These are phyloP conservation scores for Pulveroboletus frians DNA, from an alignment of 768 basidiomycete species.

Conservation along the genomic window DNA sequence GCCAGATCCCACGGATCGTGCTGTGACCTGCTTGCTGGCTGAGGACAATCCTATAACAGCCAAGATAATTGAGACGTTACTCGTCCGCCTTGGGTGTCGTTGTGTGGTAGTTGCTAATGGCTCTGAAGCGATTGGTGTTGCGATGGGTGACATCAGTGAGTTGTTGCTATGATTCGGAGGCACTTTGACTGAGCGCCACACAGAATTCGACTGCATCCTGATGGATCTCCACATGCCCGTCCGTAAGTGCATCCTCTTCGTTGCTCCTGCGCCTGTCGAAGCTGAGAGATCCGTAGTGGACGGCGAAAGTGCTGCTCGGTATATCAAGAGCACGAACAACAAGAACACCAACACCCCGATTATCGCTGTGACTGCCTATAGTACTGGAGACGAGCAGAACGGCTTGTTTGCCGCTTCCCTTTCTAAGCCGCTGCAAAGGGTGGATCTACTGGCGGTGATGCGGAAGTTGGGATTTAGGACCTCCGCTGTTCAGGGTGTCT, in stretches of 20 bases:
- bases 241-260: constrained; percentile 45
- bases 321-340: constrained; percentile 95
- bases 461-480: constrained; percentile 90
- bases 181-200: constrained; percentile 4
- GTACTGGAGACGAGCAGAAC: constrained; percentile 62
- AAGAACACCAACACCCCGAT: constrained; percentile 93
- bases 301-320: constrained; percentile 93
- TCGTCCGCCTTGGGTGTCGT: constrained; percentile 91
- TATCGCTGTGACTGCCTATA: constrained; percentile 86
- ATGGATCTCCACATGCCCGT: constrained; percentile 97
- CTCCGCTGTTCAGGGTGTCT: constrained; percentile 58
- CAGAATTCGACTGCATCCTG: constrained; percentile 93
- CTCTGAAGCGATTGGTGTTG: constrained; percentile 93
- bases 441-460: constrained; percentile 76
- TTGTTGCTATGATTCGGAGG: constrained; percentile 9
- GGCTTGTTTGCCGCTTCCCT: constrained; percentile 77
- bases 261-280: constrained; percentile 5
- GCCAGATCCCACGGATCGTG: constrained; percentile 75
- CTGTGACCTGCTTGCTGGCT: constrained; percentile 90
- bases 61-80: constrained; percentile 93
- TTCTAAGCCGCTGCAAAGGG: constrained; percentile 85
- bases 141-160: constrained; percentile 96
- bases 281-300: constrained; percentile 51
- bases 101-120: constrained; percentile 95
- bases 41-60: constrained; percentile 98